Evolutionary conservation across 2,329 filamentous ascomycete genomes (phyloP), one percentile per base, ranked within the genome.

Genomic region (Pseudogymnoascus sp.): DNA sequence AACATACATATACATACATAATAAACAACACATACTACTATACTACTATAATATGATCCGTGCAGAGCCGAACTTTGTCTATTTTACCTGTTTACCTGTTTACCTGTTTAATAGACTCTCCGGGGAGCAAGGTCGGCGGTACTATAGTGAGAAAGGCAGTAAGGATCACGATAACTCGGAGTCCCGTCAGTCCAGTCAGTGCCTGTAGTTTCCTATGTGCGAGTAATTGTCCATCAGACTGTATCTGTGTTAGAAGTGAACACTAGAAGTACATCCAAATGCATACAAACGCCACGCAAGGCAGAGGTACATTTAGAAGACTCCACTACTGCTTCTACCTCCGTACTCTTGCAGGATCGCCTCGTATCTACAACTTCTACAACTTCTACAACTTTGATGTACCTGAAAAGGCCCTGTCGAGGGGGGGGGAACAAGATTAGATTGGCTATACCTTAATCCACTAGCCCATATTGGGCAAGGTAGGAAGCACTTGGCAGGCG

Each of bases 281-380:
- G 49, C 49, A 56, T 34, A 56, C 49, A 34, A 34, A 56, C 28
- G 28, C 49, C 28, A 34, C 25, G 49, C 25, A 56, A 56, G 28
- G 49, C n/a, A 11, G 28, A 56, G 1, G 49, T 56, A 56, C 49
- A 16, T 56, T 56, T 56, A 34, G 49, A 18, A 56, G 25, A 18
- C 4, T 56, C 25, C 49, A 34, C 49, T 56, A 56, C 25, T 18
- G 9, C 49, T 34, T 56, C 49, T 56, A 56, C 49, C 43, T 49
- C 43, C 43, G 49, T 56, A 56, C 49, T 56, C 49, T 34, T 56
- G n/a, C 49, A 56, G 49, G 28, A 56, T 56, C 49, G 8, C 9
- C 49, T 56, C 49, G 49, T 56, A 56, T 56, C 49, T 49, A 5
- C 42, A 34, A 34, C 21, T 14, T 14, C 42, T 23, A 6, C 21